These are phyloP conservation scores for Fusarium anguioides DNA, from an alignment of 2,329 filamentous ascomycete genomes.

Conservation along the genomic window DNA sequence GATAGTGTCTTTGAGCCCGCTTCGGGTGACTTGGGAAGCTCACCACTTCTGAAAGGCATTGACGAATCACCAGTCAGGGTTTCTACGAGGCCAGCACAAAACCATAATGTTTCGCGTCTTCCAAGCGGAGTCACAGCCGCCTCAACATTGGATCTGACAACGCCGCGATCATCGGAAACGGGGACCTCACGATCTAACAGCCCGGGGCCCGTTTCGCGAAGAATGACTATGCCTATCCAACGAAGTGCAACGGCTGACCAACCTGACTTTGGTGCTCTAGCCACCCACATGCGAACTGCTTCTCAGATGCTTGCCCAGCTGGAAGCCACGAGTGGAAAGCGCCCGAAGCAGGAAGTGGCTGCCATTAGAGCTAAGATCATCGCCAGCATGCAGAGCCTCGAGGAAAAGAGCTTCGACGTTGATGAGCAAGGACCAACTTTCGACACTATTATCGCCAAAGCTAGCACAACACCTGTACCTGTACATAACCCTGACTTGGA, in stretches of 20 bases:
- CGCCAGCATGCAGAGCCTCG: conserved; percentile 87
- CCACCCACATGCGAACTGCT: conserved; percentile 87
- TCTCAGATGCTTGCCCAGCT: conserved; percentile 89
- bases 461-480: conserved; percentile 61
- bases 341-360: conserved; percentile 82
- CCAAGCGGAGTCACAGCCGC: conserved; percentile 72
- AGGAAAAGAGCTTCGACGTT: conserved; percentile 84
- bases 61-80: conserved; percentile 58
- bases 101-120: conserved; percentile 61
- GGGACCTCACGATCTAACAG: conserved; percentile 76
- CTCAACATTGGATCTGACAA: conserved; percentile 68
- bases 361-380: conserved; percentile 89
- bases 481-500: conserved; percentile 63
- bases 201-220: conserved; percentile 65
- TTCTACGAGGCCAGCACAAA: conserved; percentile 45
- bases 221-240: conserved; percentile 68
- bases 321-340: conserved; percentile 82
- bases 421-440: conserved; percentile 82
- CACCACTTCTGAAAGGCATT: conserved; percentile 71
- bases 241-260: conserved; percentile 71
- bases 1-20: conserved; percentile 89
- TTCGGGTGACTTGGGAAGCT: conserved; percentile 80
- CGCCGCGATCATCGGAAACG: conserved; percentile 76
- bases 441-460: conserved; percentile 83
- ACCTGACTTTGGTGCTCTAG: conserved; percentile 83